These are phyloP conservation scores for Penicillium frequentans DNA, from an alignment of 2,329 filamentous ascomycete genomes.

Conservation along the genomic window DNA sequence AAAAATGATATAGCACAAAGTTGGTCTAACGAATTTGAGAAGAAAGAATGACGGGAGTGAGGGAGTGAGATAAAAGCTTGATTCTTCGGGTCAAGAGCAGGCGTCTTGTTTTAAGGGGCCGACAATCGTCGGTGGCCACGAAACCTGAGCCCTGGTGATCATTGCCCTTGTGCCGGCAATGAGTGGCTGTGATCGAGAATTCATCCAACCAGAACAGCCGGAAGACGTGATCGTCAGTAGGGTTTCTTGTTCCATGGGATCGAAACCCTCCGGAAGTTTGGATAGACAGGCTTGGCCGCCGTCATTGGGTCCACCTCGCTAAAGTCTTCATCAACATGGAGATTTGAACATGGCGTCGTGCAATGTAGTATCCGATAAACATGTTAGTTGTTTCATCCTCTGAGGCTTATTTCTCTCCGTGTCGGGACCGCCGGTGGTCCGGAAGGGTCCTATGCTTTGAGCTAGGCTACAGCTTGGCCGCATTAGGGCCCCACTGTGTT, in stretches of 20 bases:
- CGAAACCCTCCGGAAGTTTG: slow-evolving; percentile 1
- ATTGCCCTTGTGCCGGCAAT: slow-evolving; percentile 2
- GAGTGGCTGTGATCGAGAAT: background rate
- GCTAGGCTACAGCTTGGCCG: background rate
- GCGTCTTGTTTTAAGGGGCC: background rate
- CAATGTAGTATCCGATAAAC: background rate
- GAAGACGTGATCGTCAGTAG: background rate
- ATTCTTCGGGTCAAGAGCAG: background rate
- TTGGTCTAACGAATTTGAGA: background rate
- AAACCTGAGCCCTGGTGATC: slow-evolving; percentile 13
- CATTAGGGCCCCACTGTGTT: background rate
- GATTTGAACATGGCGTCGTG: background rate
- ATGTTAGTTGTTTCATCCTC: background rate
- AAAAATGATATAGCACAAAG: background rate
- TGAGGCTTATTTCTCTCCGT: background rate
- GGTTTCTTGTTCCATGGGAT: background rate
- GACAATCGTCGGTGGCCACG: background rate
- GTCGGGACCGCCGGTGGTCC: background rate
- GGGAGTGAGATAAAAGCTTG: background rate
- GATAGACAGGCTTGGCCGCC: slow-evolving; percentile 6
- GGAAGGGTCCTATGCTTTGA: background rate
- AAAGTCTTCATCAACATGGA: background rate
- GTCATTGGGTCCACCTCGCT: slow-evolving; percentile 7
- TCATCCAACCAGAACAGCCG: slow-evolving; percentile 7
- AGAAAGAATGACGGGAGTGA: slow-evolving; percentile 12